A percentile compares a stretch with the other conserved stretches of the same genome.
phyloP scores from a whole-genome alignment of 176 grass and related monocot species.

The Avena atlantica region DNA sequence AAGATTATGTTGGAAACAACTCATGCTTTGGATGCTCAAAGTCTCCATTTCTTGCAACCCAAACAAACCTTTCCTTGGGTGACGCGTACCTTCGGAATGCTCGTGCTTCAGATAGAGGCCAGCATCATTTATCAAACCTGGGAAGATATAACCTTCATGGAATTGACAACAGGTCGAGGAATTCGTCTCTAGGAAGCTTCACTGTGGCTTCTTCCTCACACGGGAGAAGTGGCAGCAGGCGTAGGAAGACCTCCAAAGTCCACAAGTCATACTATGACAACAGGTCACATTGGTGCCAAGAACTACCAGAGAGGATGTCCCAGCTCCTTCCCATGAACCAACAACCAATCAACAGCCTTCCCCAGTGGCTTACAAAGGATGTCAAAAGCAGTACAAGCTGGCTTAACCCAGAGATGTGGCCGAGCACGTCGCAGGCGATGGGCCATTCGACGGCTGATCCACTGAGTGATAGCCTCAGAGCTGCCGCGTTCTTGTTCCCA shows the following conservation, averaged over 20 bases:
- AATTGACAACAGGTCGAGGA: conserved; percentile 20
- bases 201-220: conserved; percentile 42
- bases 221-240: conserved; percentile 34
- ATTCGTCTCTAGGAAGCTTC: conserved; percentile 48
- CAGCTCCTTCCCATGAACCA: conserved; percentile 31
- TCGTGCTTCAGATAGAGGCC: conserved; percentile 26
- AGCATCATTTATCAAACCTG: conserved; percentile 46
- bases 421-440: conserved; percentile 15
- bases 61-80: conserved; percentile 65
- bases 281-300: conserved; percentile 42
- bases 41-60: conserved; percentile 44
- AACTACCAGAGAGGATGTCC: conserved; percentile 28
- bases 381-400: neutral
- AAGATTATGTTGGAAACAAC: conserved; percentile 45
- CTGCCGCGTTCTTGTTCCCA: conserved; percentile 13
- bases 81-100: conserved; percentile 43
- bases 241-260: conserved; percentile 43
- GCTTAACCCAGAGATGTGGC: conserved; percentile 44
- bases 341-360: conserved; percentile 51
- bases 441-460: conserved; percentile 13
- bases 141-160: conserved; percentile 38
- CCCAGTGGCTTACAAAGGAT: conserved; percentile 74
- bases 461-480: conserved; percentile 20
- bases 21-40: conserved; percentile 54
- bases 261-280: conserved; percentile 52